Base-by-base conservation (phyloP, 179 eudicot genomes). In the Corrigiola litoralis region DNA sequence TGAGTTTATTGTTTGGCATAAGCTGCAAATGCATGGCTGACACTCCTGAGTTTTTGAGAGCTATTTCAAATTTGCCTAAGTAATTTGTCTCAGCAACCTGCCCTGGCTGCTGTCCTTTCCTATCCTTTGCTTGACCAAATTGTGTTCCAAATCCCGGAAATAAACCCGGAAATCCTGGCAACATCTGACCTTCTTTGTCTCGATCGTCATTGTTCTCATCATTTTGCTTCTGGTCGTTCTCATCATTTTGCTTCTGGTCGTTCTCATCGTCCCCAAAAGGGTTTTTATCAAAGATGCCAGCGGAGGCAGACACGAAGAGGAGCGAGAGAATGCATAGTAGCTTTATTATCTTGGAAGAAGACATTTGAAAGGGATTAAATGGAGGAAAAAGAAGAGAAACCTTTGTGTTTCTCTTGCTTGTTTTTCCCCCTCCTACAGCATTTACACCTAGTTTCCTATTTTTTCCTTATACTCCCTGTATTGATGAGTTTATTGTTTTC, bases 11-110 rank as follows among this genome's bases (percentile, higher is more conserved):
- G 54, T 73, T 82, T 1, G 97, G 99, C 81, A 94, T 70, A 46
- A 90, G 34, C n/a, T 94, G 99, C 8, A 87, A 1, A n/a, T 94
- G 99, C 97, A 90, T 94, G 37, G 87, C 87, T 0, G 94, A 74
- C 0, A 94, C 97, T 0, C 94, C 91, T 0, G 86, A 68, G 58
- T 79, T 73, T 20, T 13, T 18, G 2, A 44, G 52, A 23, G 75
- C 71, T 0, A 86, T 0, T 20, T 71, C 68, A 90, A 95, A 90
- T 9, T 25, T 5, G 0, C 98, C 98, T 5, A 23, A 6, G 33
- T n/a, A 76, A 1, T 53, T 4, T 1, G 84, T 78, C 52, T 82
- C 71, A n/a, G 33, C 65, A 4, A 61, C 17, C 7, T 31, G 31
- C n/a, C n/a, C 63, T 34, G 44, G 6, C 31, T 45, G 64, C 13